phyloP scores from a whole-genome alignment of 2,329 filamentous ascomycete species.

The Ophiostoma quercus region DNA sequence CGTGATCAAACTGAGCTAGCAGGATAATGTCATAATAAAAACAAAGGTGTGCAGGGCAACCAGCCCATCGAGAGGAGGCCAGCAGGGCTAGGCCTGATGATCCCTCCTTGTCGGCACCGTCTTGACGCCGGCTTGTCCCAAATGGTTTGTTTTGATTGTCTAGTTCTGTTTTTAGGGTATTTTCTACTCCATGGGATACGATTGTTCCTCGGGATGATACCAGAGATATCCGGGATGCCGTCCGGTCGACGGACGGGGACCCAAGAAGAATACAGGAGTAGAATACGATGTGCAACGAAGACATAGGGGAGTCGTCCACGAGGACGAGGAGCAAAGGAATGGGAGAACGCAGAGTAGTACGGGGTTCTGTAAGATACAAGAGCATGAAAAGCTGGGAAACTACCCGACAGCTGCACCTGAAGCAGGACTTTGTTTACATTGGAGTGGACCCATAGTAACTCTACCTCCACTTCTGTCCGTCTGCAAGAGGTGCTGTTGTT shows the following conservation, averaged over 20 bases:
- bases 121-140: not conserved
- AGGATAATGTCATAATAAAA: slow-evolving; percentile 17
- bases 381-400: slow-evolving; percentile 3
- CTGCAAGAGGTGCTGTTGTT: too few relatives aligned
- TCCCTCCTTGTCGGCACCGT: slow-evolving; percentile 12
- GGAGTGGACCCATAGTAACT: slow-evolving; percentile 17
- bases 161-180: not conserved
- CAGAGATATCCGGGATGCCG: not conserved
- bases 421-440: slow-evolving; percentile 19
- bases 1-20: slow-evolving; percentile 19
- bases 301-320: too few relatives aligned
- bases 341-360: not conserved
- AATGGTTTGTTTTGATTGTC: slow-evolving; percentile 9
- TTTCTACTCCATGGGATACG: not conserved
- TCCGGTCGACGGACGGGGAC: too few relatives aligned
- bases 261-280: too few relatives aligned
- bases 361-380: not conserved
- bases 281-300: too few relatives aligned
- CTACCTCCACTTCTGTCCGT: slow-evolving; percentile 4
- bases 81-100: slow-evolving; percentile 3
- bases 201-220: not conserved
- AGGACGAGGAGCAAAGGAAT: not conserved
- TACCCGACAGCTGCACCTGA: slow-evolving; percentile 13
- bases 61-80: not conserved
- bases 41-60: slow-evolving; percentile 24